Base-by-base conservation (phyloP, 495 filamentous ascomycete species). In the Clavariopsis aquatica region DNA sequence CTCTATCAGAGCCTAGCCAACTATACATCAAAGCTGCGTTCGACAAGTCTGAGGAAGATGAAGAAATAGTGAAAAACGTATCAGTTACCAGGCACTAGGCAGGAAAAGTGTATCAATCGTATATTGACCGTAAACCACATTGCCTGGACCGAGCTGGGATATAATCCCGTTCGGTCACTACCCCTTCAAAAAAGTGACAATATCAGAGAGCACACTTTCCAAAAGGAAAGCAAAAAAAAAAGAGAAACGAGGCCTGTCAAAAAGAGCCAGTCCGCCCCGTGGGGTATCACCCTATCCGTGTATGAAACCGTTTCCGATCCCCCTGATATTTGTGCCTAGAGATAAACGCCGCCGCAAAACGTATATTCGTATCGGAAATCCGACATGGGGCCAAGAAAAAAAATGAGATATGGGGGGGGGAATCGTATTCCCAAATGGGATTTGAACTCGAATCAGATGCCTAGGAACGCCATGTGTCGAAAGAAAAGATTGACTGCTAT, bases 261-360 rank as follows among this genome's bases (percentile, higher is more conserved):
- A 26, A 47, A 31, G 19, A 59, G 56, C 56, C 56, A 59, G 56
- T 59, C 56, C 56, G 28, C 56, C 56, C 45, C 56, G 56, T 49
- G 38, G 56, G 56, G 56, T 59, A 59, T 59, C 56, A 59, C 56
- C 56, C 41, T 28, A 24, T 23, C 56, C 56, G 27, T 47, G 6
- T 45, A 29, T 6, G 45, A 43, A 47, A 28, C 22, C 56, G 19
- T 4, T 28, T 6, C 26, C 3, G 2, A 3, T 17, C 38, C 9
- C 29, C 17, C 15, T 29, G 29, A 20, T 47, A 7, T 8, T 10
- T 29, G 43, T 22, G 19, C 26, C 13, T 45, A 8, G 28, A 59
- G 10, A n/a, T n/a, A n/a, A 24, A 57, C 13, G 24, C 20, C 36
- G 22, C 3, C 9, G 43, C 43, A n/a, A 49, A 27, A 20, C 43